Percentiles rank a stretch among this genome's conserved stretches.
Evolutionary conservation across 2,329 filamentous ascomycete genomes (phyloP).

Genomic region (Dactylellina sp.): DNA sequence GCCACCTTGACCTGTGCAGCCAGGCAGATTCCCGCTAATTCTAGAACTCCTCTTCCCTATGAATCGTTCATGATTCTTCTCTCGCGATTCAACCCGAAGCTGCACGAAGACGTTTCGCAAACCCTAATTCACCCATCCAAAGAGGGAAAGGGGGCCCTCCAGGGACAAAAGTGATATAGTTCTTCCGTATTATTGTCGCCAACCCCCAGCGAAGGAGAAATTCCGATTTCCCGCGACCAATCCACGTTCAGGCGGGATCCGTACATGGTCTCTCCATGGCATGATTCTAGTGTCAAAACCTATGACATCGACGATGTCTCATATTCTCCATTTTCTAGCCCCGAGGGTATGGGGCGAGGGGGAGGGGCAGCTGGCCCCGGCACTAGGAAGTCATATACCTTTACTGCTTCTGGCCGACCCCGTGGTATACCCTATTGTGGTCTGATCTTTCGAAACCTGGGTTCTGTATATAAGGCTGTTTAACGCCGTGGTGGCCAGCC

Average conservation of each 20-base stretch:
- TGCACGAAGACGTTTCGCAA: slow-evolving; percentile 24
- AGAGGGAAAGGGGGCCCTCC: slow-evolving; percentile 12
- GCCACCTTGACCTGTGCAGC: slow-evolving; percentile 51
- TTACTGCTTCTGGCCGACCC: slow-evolving; percentile 21
- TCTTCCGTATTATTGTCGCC: slow-evolving; percentile 19
- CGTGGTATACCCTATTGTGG: slow-evolving; percentile 47
- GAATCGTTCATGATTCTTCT: slow-evolving; percentile 1
- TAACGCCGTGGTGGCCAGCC: slow-evolving; percentile 33
- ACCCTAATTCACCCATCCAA: slow-evolving; percentile 35
- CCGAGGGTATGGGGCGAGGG: slow-evolving; percentile 34
- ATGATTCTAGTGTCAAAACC: slow-evolving; percentile 51
- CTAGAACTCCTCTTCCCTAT: slow-evolving; percentile 2
- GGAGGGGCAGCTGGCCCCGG: slow-evolving; percentile 40
- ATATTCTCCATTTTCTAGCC: slow-evolving; percentile 27
- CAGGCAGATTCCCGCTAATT: background rate
- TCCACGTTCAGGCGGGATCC: slow-evolving; percentile 9
- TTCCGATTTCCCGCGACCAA: slow-evolving; percentile 15
- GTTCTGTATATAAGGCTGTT: slow-evolving; percentile 56
- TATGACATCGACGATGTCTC: slow-evolving; percentile 38
- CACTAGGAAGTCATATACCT: slow-evolving; percentile 17
- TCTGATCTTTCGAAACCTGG: slow-evolving; percentile 43
- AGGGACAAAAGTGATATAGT: slow-evolving; percentile 7
- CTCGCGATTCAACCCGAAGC: slow-evolving; percentile 40
- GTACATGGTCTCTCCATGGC: slow-evolving; percentile 55
- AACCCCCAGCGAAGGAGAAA: slow-evolving; percentile 2